phyloP scores from a whole-genome alignment of 1,284 basidiomycete species.

The Papiliotrema fonsecae region DNA sequence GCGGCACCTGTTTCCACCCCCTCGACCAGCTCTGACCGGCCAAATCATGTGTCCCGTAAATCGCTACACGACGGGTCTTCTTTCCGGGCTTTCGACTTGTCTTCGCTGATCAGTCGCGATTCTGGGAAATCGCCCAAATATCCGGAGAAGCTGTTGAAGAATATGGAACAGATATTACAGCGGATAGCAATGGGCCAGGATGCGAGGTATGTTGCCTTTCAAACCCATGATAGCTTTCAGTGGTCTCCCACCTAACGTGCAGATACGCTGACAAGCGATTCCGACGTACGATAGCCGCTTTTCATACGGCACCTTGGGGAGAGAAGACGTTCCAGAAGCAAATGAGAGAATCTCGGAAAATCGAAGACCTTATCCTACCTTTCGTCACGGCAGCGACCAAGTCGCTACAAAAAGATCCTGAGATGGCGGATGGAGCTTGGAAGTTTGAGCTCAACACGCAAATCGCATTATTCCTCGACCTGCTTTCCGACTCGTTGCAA shows the following conservation, averaged over 20 bases:
- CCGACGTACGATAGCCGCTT: constrained; percentile 79
- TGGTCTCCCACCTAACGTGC: neutral
- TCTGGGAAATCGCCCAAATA: constrained; percentile 71
- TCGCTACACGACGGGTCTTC: constrained; percentile 15
- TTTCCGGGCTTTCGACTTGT: constrained; percentile 34
- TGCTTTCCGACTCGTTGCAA: constrained; percentile 74
- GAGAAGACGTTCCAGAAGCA: constrained; percentile 77
- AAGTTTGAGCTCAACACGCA: constrained; percentile 88
- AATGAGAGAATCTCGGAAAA: constrained; percentile 92
- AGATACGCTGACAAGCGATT: constrained; percentile 84
- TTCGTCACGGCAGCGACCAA: constrained; percentile 87
- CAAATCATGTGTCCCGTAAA: constrained; percentile 3
- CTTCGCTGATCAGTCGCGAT: constrained; percentile 32
- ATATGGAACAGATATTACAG: constrained; percentile 77
- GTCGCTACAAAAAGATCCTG: constrained; percentile 67
- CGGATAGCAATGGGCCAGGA: constrained; percentile 89
- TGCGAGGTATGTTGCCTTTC: constrained; percentile 58
- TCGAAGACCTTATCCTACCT: constrained; percentile 93
- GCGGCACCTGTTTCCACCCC: constrained; percentile 2
- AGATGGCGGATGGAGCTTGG: constrained; percentile 77
- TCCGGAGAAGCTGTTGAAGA: constrained; percentile 85
- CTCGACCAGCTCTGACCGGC: neutral
- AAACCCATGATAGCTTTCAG: neutral
- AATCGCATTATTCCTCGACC: constrained; percentile 77
- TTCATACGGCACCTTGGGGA: constrained; percentile 76